phyloP scores from a whole-genome alignment of 352 stramenopile species.

The Phytophthora crassamura region DNA sequence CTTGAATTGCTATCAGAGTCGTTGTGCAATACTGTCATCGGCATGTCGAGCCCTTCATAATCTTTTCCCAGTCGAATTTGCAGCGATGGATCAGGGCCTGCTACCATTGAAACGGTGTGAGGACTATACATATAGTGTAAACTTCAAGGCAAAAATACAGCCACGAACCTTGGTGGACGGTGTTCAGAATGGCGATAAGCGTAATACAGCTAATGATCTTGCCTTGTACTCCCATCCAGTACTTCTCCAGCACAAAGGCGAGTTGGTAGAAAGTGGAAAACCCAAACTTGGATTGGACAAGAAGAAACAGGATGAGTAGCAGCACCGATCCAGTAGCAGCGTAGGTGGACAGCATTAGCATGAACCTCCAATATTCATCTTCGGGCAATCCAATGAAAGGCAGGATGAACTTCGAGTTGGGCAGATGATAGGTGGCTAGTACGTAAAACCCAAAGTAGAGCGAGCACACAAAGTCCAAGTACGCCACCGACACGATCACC shows the following conservation, averaged over 20 bases:
- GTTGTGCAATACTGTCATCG: background rate
- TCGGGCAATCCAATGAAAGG: slow-evolving; percentile 13
- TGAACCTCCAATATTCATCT: slow-evolving; percentile 5
- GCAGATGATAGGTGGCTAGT: slow-evolving; percentile 17
- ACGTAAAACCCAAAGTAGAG: slow-evolving; percentile 37
- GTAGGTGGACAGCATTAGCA: slow-evolving; percentile 11
- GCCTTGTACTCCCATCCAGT: slow-evolving; percentile 32
- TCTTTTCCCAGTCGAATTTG: slow-evolving; percentile 8
- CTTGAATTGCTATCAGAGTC: too few relatives aligned
- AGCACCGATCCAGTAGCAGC: slow-evolving; percentile 12
- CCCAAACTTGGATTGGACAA: slow-evolving; percentile 34
- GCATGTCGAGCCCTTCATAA: background rate
- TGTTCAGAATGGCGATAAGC: slow-evolving; percentile 36
- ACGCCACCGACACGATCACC: slow-evolving; percentile 34
- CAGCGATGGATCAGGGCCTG: slow-evolving; percentile 8
- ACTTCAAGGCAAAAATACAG: background rate
- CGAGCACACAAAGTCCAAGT: slow-evolving; percentile 34
- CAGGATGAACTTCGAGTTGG: slow-evolving; percentile 19
- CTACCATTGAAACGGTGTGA: background rate
- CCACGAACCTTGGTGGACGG: slow-evolving; percentile 16
- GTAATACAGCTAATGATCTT: slow-evolving; percentile 31
- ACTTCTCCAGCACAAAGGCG: slow-evolving; percentile 45
- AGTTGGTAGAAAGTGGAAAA: slow-evolving; percentile 33
- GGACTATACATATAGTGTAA: background rate
- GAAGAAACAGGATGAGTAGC: slow-evolving; percentile 16